A percentile compares a stretch with the other conserved stretches of the same genome.
Evolutionary conservation across 768 basidiomycete species (phyloP).

Genomic region (Boletales sp.): DNA sequence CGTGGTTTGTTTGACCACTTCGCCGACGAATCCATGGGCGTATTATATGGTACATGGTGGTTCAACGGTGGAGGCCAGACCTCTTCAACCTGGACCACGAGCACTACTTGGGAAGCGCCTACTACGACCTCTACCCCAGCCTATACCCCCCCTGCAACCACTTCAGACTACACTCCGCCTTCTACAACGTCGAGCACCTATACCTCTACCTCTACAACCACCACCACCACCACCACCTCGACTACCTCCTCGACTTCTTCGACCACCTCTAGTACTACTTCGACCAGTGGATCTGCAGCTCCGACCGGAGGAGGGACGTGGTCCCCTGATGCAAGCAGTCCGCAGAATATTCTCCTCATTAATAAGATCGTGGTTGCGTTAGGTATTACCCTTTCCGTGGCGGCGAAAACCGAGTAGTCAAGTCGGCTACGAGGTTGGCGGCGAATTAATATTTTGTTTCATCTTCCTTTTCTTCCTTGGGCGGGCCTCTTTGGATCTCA

Average conservation of each 20-base stretch:
- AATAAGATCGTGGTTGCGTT: constrained; percentile 37
- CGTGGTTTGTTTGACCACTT: constrained; percentile 65
- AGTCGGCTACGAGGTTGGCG: too few relatives aligned
- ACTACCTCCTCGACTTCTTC: constrained; percentile 23
- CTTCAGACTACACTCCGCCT: constrained; percentile 15
- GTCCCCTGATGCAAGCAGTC: constrained; percentile 27
- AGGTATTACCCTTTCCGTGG: constrained; percentile 14
- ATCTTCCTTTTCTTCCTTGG: constrained; percentile 3
- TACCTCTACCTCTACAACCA: constrained; percentile 23
- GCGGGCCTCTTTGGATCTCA: neutral
- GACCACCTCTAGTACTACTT: constrained; percentile 11
- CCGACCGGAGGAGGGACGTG: constrained; percentile 26
- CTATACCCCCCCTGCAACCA: constrained; percentile 15
- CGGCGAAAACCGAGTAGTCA: constrained; percentile 3
- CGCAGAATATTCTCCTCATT: constrained; percentile 34
- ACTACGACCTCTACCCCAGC: constrained; percentile 21
- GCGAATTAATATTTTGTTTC: neutral
- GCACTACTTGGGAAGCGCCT: constrained; percentile 18
- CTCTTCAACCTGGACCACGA: constrained; percentile 12
- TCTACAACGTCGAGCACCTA: constrained; percentile 15
- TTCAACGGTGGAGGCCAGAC: constrained; percentile 31
- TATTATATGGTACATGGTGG: constrained; percentile 61
- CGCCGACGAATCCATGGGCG: constrained; percentile 43
- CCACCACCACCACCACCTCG: constrained; percentile 20
- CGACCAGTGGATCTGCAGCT: constrained; percentile 24